Percentiles rank a stretch among this genome's conserved stretches.
Evolutionary conservation across 805 yeast genomes (phyloP).

Genomic region (Candida corydali): DNA sequence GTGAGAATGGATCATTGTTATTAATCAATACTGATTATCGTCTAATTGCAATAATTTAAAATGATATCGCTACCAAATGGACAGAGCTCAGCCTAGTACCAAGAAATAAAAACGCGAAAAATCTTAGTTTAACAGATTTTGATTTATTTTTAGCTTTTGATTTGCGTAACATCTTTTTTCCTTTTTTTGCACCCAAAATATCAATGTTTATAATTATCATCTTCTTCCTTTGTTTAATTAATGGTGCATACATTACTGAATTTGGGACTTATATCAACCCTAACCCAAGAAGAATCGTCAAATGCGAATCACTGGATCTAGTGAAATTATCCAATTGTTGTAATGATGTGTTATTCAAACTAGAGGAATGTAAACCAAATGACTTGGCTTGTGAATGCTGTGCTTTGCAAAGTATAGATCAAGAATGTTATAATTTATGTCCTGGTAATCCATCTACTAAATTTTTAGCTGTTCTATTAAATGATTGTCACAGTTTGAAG

Average conservation of each 20-base stretch:
- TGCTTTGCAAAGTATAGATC: conserved; percentile 46
- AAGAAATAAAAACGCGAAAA: conserved; percentile 1
- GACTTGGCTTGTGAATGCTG: conserved; percentile 57
- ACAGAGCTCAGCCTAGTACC: background rate
- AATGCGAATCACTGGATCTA: conserved; percentile 43
- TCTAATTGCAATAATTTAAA: too few relatives aligned
- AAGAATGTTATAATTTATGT: conserved; percentile 45
- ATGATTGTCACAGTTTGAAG: conserved; percentile 43
- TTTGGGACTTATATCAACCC: conserved; percentile 41
- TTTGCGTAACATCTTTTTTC: background rate
- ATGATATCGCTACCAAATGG: too few relatives aligned
- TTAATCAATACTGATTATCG: too few relatives aligned
- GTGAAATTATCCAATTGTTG: conserved; percentile 42
- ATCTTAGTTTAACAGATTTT: background rate
- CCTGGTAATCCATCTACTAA: conserved; percentile 46
- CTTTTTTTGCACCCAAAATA: conserved; percentile 6
- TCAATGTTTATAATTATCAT: background rate
- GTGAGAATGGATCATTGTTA: too few relatives aligned
- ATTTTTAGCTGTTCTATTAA: conserved; percentile 40
- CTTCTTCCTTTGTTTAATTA: background rate
- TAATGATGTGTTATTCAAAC: conserved; percentile 40
- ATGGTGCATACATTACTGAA: conserved; percentile 9
- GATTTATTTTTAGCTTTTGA: background rate
- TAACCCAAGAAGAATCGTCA: conserved; percentile 36
- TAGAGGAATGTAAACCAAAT: conserved; percentile 49